phyloP scores from a whole-genome alignment of 371 early-diverging fungal genomes.

The Mucor mucedo region DNA sequence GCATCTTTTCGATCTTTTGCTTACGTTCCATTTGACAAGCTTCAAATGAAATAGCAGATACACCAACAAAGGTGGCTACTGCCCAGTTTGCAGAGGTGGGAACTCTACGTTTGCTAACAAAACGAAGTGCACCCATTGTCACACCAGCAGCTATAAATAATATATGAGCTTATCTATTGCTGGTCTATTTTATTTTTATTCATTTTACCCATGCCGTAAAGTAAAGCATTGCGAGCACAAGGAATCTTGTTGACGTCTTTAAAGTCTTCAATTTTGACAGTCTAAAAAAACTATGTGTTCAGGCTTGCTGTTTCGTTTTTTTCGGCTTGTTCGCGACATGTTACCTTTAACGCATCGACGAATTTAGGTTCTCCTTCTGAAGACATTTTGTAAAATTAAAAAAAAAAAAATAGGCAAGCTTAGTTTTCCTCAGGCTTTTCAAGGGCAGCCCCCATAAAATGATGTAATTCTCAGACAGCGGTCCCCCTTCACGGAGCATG shows the following conservation, averaged over 20 bases:
- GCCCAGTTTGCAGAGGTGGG: conserved; percentile 56
- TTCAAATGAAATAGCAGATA: conserved; percentile 49
- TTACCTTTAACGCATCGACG: conserved; percentile 38
- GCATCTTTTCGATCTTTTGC: conserved; percentile 43
- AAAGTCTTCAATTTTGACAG: conserved; percentile 53
- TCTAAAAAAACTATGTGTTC: conserved; percentile 23
- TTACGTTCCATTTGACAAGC: conserved; percentile 51
- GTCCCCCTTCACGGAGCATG: too few species aligned
- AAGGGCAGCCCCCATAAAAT: too few species aligned
- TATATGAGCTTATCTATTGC: neutral
- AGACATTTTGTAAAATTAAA: conserved; percentile 5
- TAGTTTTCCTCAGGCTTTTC: too few species aligned
- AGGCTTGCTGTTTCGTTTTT: neutral
- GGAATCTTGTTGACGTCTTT: conserved; percentile 52
- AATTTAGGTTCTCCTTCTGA: conserved; percentile 28
- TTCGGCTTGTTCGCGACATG: neutral
- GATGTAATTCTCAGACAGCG: too few species aligned
- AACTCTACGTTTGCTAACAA: conserved; percentile 38
- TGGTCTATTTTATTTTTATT: neutral
- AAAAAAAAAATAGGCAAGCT: conserved; percentile 1
- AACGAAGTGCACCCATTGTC: conserved; percentile 48
- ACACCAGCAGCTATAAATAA: conserved; percentile 40
- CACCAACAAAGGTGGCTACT: conserved; percentile 51
- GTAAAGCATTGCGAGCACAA: conserved; percentile 52
- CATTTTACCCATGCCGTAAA: conserved; percentile 52